Evolutionary conservation across 2,329 filamentous ascomycete species (phyloP).

Genomic region (Fusarium avenaceum): DNA sequence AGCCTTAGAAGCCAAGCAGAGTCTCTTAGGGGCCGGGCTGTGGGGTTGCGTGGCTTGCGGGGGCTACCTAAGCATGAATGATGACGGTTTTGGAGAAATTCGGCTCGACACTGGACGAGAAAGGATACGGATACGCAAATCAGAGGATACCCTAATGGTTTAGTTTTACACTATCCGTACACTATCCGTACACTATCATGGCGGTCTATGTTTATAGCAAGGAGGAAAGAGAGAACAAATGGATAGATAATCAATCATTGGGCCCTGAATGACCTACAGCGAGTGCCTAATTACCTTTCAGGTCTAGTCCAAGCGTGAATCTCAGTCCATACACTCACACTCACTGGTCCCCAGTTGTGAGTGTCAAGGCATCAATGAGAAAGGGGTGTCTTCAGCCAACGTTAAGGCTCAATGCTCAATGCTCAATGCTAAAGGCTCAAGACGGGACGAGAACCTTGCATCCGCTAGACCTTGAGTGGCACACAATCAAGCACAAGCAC

Average conservation of each 20-base stretch:
- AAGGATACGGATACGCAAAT: constrained; percentile 32
- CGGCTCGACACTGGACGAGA: background rate
- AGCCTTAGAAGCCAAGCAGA: constrained; percentile 30
- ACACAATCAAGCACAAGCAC: constrained; percentile 37
- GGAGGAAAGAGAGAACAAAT: constrained; percentile 41
- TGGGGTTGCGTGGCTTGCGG: constrained; percentile 40
- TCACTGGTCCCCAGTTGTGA: background rate
- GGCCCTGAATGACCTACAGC: constrained; percentile 20
- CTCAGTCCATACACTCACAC: constrained; percentile 21
- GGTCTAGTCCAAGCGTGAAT: constrained; percentile 40
- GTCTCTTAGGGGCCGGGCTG: constrained; percentile 17
- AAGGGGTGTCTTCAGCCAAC: constrained; percentile 32
- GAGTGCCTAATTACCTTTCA: constrained; percentile 14
- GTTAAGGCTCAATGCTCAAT: constrained; percentile 6
- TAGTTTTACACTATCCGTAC: background rate
- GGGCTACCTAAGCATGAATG: constrained; percentile 3
- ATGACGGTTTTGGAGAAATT: constrained; percentile 34
- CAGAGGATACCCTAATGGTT: background rate
- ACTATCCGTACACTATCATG: background rate
- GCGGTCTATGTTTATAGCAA: background rate
- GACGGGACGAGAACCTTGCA: constrained; percentile 39
- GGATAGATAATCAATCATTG: constrained; percentile 16
- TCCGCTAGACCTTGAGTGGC: constrained; percentile 41
- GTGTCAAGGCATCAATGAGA: background rate
- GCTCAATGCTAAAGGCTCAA: constrained; percentile 8